phyloP scores from a whole-genome alignment of 306 rosid species.

The Medicago lupulina region DNA sequence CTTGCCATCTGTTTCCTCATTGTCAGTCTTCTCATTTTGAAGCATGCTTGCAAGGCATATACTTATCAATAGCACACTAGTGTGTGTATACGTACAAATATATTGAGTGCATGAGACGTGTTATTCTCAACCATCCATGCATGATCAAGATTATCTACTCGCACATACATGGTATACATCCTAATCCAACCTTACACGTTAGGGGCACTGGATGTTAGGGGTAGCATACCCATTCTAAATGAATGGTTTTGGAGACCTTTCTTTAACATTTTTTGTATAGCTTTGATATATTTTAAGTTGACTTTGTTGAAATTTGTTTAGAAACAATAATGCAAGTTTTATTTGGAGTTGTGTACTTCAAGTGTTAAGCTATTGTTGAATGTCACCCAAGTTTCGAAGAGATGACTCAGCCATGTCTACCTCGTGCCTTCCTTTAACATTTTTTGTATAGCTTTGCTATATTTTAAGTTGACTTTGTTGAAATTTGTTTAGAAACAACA shows the following conservation, averaged over 20 bases:
- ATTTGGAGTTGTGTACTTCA: neutral
- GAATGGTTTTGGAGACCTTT: neutral
- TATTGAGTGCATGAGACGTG: neutral
- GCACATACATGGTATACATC: neutral
- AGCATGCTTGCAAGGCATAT: constrained; percentile 2
- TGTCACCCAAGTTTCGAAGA: too few relatives aligned
- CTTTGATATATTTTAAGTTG: neutral
- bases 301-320: neutral
- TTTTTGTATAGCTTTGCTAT: neutral
- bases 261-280: neutral
- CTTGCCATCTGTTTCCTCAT: constrained; percentile 11
- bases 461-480: neutral
- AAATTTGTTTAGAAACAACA: neutral
- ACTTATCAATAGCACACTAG: neutral
- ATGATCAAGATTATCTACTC: constrained; percentile 10
- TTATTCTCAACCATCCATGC: constrained; percentile 7
- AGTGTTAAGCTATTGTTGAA: too few relatives aligned
- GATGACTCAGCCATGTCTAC: too few relatives aligned
- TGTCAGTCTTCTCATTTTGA: constrained; percentile 9
- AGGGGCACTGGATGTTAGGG: neutral
- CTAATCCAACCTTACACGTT: too few relatives aligned
- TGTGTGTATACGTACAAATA: neutral
- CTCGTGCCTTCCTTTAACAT: neutral
- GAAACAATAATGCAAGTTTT: neutral
- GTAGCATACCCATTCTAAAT: neutral